Evolutionary conservation across 1,284 basidiomycete genomes (phyloP).

Genomic region (Rhodotorula sp.): DNA sequence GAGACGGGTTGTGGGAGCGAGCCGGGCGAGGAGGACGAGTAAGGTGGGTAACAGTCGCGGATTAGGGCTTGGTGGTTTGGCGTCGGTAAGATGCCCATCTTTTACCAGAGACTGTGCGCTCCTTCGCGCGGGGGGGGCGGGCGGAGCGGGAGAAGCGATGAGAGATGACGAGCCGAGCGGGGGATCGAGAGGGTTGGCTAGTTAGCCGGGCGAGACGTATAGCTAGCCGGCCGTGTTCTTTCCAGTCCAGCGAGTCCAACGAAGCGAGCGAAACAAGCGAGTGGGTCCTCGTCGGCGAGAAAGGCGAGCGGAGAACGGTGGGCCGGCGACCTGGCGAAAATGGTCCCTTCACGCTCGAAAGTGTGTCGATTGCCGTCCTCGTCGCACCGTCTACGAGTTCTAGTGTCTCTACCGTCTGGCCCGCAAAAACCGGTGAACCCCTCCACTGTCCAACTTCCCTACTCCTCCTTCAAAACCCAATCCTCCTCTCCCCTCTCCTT

Average conservation of each 20-base stretch:
- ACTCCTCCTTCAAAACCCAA: too few species aligned
- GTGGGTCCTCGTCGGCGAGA: too few species aligned
- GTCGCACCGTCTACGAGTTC: too few species aligned
- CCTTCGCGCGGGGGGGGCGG: background rate
- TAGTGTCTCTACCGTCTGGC: too few species aligned
- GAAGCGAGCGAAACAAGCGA: too few species aligned
- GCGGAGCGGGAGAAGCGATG: background rate
- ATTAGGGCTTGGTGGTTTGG: slow-evolving; percentile 84
- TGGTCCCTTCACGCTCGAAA: too few species aligned
- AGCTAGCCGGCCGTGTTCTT: background rate
- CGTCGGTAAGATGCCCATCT: slow-evolving; percentile 55
- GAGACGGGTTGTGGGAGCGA: slow-evolving; percentile 66
- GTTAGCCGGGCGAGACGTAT: background rate
- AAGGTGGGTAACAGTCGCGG: slow-evolving; percentile 77
- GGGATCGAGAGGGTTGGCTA: background rate
- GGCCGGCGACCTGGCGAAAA: too few species aligned
- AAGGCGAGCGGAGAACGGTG: too few species aligned
- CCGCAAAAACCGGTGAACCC: too few species aligned
- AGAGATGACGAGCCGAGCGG: background rate
- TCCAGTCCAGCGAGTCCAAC: too few species aligned
- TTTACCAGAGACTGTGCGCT: background rate
- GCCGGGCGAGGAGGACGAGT: slow-evolving; percentile 49
- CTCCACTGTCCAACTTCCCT: too few species aligned
- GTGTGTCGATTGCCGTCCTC: too few species aligned
- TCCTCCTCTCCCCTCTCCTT: background rate